A percentile compares a stretch with the other conserved stretches of the same genome.
Evolutionary conservation across 148 eudicot genomes (phyloP).

Genomic region (Spergularia bocconei): DNA sequence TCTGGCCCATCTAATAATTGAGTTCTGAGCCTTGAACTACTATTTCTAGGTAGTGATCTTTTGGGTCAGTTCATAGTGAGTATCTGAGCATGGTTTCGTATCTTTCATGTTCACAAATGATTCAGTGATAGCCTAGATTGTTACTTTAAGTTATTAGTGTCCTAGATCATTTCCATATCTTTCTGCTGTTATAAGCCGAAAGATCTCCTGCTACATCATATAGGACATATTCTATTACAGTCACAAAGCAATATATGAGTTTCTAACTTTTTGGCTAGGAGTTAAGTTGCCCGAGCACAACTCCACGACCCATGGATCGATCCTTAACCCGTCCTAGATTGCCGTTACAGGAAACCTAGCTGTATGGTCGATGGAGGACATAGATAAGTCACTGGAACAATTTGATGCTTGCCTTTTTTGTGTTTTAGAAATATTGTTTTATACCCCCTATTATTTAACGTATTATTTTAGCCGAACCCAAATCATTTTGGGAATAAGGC

Average conservation of each 20-base stretch:
- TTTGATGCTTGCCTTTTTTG: too few relatives aligned
- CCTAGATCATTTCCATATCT: too few relatives aligned
- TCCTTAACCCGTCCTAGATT: not conserved
- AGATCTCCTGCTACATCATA: not conserved
- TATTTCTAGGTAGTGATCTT: not conserved
- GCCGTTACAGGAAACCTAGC: not conserved
- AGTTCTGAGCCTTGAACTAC: not conserved
- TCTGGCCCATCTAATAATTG: not conserved
- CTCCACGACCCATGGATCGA: not conserved
- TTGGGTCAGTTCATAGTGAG: not conserved
- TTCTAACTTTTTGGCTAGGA: not conserved
- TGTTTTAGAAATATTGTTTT: too few relatives aligned
- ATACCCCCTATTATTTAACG: too few relatives aligned
- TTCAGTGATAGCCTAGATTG: not conserved
- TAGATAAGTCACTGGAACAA: too few relatives aligned
- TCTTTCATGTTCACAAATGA: not conserved
- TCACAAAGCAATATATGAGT: not conserved
- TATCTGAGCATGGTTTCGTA: not conserved
- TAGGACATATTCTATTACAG: too few relatives aligned
- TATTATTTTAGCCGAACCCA: too few relatives aligned
- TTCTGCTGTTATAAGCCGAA: not conserved
- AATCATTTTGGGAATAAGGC: too few relatives aligned
- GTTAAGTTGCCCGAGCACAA: not conserved
- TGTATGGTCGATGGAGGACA: not conserved
- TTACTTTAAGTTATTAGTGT: too few relatives aligned